A percentile compares a stretch with the other conserved stretches of the same genome.
Conservation (phyloP, 306 rosid species). For the Cucumis hystrix region DNA sequence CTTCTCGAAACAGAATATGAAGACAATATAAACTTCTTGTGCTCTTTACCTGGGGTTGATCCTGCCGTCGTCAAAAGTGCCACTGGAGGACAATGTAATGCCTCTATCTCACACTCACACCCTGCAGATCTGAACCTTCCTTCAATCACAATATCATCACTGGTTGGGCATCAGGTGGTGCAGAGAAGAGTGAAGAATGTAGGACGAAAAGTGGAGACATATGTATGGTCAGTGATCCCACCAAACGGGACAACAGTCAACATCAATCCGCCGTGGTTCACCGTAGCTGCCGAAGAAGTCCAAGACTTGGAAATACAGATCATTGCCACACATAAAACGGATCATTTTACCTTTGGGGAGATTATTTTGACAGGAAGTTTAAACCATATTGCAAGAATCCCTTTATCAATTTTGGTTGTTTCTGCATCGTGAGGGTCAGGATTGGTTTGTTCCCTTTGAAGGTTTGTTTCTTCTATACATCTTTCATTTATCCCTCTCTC, state of each 20-base stretch:
- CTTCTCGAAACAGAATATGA: slow-evolving; percentile 30
- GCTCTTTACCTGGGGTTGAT: slow-evolving; percentile 56
- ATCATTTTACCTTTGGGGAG: slow-evolving; percentile 63
- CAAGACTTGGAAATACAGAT: slow-evolving; percentile 43
- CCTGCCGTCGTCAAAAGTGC: slow-evolving; percentile 16
- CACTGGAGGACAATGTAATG: slow-evolving; percentile 45
- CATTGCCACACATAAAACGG: slow-evolving; percentile 32
- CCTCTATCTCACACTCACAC: slow-evolving; percentile 19
- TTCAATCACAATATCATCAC: slow-evolving; percentile 51
- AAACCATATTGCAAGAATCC: slow-evolving; percentile 62
- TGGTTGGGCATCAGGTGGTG: slow-evolving; percentile 31
- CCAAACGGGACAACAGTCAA: slow-evolving; percentile 58
- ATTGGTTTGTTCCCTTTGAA: not conserved
- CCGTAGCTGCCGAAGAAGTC: slow-evolving; percentile 39
- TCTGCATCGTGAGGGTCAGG: slow-evolving; percentile 13
- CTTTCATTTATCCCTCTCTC: not conserved
- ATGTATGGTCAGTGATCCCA: slow-evolving; percentile 36
- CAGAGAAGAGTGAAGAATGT: slow-evolving; percentile 49
- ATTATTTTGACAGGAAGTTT: slow-evolving; percentile 53
- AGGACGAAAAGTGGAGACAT: slow-evolving; percentile 51
- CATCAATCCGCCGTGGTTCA: slow-evolving; percentile 47
- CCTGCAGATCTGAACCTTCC: slow-evolving; percentile 78
- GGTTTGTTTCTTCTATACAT: not conserved
- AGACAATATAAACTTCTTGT: slow-evolving; percentile 62
- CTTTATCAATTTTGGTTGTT: slow-evolving; percentile 40